These are phyloP conservation scores for Danielia reshetovae DNA, from an alignment of 805 yeast species.

Conservation along the genomic window DNA sequence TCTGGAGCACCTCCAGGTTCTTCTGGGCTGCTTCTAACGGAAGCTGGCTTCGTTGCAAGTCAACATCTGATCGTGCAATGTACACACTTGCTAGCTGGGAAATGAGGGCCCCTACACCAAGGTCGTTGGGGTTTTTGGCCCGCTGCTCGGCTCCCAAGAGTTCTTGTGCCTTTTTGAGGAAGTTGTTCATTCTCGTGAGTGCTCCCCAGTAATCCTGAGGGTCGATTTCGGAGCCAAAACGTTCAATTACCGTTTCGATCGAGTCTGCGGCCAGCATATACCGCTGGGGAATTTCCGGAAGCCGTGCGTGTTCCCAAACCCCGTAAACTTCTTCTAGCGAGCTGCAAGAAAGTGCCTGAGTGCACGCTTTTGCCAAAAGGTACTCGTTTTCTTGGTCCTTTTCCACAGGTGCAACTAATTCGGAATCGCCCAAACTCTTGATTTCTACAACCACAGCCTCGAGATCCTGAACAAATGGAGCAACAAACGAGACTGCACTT, in stretches of 20 bases:
- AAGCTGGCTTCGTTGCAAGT: constrained; percentile 42
- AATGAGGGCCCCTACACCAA: constrained; percentile 28
- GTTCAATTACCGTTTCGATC: constrained; percentile 41
- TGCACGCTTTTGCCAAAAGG: constrained; percentile 23
- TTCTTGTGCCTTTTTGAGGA: constrained; percentile 39
- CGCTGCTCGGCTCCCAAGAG: constrained; percentile 17
- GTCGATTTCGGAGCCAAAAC: constrained; percentile 12
- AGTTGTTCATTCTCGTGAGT: constrained; percentile 33
- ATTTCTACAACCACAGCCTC: constrained; percentile 21
- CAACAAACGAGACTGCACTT: constrained; percentile 11
- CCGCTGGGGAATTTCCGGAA: constrained; percentile 33
- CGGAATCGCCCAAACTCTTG: constrained; percentile 13
- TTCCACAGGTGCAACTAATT: constrained; percentile 26
- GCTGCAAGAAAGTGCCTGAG: constrained; percentile 4
- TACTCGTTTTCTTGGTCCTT: constrained; percentile 27
- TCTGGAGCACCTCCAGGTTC: constrained; percentile 26
- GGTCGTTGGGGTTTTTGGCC: constrained; percentile 13
- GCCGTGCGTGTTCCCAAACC: constrained; percentile 30
- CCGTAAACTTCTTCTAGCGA: constrained; percentile 20
- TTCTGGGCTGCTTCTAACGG: constrained; percentile 26
- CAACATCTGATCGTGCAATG: constrained; percentile 52
- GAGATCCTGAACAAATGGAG: constrained; percentile 17
- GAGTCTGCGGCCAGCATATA: constrained; percentile 42
- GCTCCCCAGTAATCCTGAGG: constrained; percentile 34
- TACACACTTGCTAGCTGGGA: constrained; percentile 39